Evolutionary conservation across 2,329 filamentous ascomycete species (phyloP).

Genomic region (Mycosphaerella arachidis): DNA sequence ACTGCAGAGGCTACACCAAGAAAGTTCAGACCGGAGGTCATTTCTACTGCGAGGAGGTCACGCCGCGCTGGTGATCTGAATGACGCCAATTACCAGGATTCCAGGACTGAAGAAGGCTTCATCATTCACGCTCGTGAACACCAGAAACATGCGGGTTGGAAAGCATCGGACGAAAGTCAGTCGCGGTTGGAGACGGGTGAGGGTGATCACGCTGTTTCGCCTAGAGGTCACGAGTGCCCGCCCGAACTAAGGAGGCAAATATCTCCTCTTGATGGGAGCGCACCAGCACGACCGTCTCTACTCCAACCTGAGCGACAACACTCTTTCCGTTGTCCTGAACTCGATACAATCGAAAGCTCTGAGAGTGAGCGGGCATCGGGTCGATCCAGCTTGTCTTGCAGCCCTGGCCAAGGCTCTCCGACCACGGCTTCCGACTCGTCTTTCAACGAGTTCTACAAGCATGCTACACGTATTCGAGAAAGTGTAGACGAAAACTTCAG

Average conservation of each 20-base stretch:
- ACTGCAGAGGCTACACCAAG: constrained; percentile 27
- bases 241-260: constrained; percentile 23
- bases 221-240: constrained; percentile 15
- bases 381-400: constrained; percentile 43
- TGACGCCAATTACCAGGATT: constrained; percentile 58
- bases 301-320: constrained; percentile 38
- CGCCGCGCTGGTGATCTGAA: constrained; percentile 62
- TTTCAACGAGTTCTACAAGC: constrained; percentile 42
- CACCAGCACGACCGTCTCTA: constrained; percentile 29
- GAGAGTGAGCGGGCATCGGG: constrained; percentile 42
- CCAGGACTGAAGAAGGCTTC: constrained; percentile 59
- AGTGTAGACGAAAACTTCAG: constrained; percentile 72
- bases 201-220: constrained; percentile 10
- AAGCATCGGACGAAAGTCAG: constrained; percentile 11
- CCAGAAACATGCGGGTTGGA: constrained; percentile 25
- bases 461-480: constrained; percentile 54
- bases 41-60: constrained; percentile 72
- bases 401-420: constrained; percentile 35
- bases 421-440: constrained; percentile 48
- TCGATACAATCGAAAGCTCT: constrained; percentile 60
- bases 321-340: constrained; percentile 57
- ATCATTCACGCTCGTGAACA: constrained; percentile 30
- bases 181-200: constrained; percentile 2
- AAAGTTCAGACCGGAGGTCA: constrained; percentile 71
- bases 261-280: constrained; percentile 32